Conservation (phyloP, 345 rosid species). For the Salix exigua region DNA sequence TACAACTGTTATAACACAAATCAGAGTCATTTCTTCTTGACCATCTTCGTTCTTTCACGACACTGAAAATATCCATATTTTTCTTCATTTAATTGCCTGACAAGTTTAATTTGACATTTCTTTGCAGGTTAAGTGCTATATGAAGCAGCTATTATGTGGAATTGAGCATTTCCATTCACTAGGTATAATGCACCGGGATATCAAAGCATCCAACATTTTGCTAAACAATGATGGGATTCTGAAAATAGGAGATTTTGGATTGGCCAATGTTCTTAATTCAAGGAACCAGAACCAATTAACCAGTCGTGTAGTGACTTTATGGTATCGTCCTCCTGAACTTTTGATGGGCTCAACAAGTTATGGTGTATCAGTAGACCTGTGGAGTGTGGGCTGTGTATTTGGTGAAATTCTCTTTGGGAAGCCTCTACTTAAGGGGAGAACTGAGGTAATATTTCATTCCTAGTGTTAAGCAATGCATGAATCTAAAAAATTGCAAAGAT, state of each 20-base stretch:
- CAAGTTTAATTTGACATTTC: not conserved
- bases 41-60: not conserved
- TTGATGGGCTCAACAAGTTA: conserved; percentile 75
- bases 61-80: too few relatives aligned
- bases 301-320: conserved; percentile 74
- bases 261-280: conserved; percentile 53
- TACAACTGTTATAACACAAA: not conserved
- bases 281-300: conserved; percentile 52
- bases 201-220: conserved; percentile 66
- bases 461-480: not conserved
- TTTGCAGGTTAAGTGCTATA: conserved; percentile 66
- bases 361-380: conserved; percentile 60
- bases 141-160: conserved; percentile 63
- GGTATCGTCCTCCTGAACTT: conserved; percentile 89
- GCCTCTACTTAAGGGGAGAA: conserved; percentile 75
- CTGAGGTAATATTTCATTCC: conserved; percentile 45
- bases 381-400: conserved; percentile 84
- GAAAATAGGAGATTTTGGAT: conserved; percentile 71
- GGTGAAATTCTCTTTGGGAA: conserved; percentile 59
- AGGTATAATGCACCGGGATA: conserved; percentile 72
- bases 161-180: conserved; percentile 71
- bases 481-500: too few relatives aligned
- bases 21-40: not conserved
- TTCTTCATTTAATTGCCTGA: not conserved
- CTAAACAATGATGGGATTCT: conserved; percentile 63